A percentile compares a stretch with the other conserved stretches of the same genome.
Evolutionary conservation across 495 filamentous ascomycete genomes (phyloP).

Genomic region (Letharia lupina): DNA sequence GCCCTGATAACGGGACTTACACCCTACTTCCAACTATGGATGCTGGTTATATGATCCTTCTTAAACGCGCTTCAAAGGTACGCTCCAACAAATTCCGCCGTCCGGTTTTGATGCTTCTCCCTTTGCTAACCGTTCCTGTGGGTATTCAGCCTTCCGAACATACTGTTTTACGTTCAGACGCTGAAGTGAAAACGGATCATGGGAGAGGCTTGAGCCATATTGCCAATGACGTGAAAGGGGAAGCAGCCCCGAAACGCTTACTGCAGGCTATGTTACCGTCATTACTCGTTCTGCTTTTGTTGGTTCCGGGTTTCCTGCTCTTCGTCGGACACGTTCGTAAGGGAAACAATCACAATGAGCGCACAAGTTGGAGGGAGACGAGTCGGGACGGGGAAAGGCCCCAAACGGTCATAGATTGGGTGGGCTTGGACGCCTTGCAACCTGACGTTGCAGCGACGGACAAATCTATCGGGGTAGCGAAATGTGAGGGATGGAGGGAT

Average conservation of each 20-base stretch:
- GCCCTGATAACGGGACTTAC: background rate
- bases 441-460: background rate
- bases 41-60: conserved; percentile 3
- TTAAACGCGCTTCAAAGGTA: background rate
- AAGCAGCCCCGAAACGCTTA: background rate
- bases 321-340: background rate
- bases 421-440: background rate
- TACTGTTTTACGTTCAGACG: background rate
- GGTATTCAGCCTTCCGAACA: background rate
- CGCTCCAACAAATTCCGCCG: background rate
- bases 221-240: background rate
- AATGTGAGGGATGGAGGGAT: conserved; percentile 5
- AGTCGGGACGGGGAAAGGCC: background rate
- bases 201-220: background rate
- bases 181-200: background rate
- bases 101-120: background rate
- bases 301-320: background rate
- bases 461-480: background rate
- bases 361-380: background rate
- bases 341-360: background rate
- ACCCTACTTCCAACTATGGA: conserved; percentile 6
- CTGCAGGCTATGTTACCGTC: background rate
- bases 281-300: background rate
- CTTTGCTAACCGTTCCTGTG: background rate
- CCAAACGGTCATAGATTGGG: background rate